phyloP scores from a whole-genome alignment of 2,329 filamentous ascomycete genomes.

The Thelonectria discophora region DNA sequence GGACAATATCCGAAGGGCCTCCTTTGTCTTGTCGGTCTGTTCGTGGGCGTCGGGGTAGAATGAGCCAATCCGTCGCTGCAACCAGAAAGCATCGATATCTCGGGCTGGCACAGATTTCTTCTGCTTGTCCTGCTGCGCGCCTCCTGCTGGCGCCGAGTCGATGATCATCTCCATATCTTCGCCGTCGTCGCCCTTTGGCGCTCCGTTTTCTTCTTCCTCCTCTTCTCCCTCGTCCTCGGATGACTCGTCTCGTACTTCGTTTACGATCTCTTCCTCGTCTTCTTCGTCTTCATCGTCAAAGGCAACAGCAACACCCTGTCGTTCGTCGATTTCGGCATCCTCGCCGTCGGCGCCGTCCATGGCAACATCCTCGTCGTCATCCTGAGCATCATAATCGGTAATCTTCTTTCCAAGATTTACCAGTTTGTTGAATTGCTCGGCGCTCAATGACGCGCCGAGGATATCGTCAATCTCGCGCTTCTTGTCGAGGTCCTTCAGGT shows the following conservation, averaged over 20 bases:
- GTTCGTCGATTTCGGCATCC: conserved; percentile 85
- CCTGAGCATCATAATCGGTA: conserved; percentile 96
- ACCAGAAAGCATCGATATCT: conserved; percentile 97
- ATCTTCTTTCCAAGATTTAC: conserved; percentile 98
- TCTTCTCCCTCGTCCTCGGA: conserved; percentile 81
- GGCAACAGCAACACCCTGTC: conserved; percentile 95
- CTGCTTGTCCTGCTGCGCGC: conserved; percentile 59
- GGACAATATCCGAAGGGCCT: conserved; percentile 83
- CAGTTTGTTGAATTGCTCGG: conserved; percentile 96
- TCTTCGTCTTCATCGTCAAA: conserved; percentile 95
- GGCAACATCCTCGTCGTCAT: conserved; percentile 89
- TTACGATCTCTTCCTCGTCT: conserved; percentile 80
- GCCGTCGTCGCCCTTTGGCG: conserved; percentile 60
- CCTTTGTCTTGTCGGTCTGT: conserved; percentile 90
- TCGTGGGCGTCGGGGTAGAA: conserved; percentile 91
- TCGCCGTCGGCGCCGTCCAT: conserved; percentile 71
- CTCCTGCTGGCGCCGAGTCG: conserved; percentile 67
- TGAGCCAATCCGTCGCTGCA: conserved; percentile 89
- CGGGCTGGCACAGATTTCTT: conserved; percentile 77
- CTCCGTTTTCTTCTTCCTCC: conserved; percentile 68
- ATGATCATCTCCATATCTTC: conserved; percentile 88
- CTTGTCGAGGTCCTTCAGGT: conserved; percentile 96
- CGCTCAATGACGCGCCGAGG: conserved; percentile 79
- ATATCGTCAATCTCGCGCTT: conserved; percentile 98
- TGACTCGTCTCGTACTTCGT: conserved; percentile 88